phyloP scores from a whole-genome alignment of 2,329 filamentous ascomycete genomes.

The Periglandula ipomoeae region DNA sequence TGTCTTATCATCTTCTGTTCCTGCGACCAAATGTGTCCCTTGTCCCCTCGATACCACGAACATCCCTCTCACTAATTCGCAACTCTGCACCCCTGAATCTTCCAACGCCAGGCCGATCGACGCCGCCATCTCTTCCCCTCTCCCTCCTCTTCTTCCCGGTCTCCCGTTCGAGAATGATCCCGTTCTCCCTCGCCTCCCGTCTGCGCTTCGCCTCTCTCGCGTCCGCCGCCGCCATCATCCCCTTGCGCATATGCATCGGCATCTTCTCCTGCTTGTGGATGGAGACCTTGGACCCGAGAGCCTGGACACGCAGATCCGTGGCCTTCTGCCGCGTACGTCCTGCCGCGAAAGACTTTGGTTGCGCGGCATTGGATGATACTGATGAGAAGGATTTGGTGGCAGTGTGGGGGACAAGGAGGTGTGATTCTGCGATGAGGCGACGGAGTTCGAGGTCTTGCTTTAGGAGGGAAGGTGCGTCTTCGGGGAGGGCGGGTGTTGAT shows the following conservation, averaged over 20 bases:
- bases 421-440: conserved; percentile 81
- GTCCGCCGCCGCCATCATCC: conserved; percentile 62
- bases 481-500: conserved; percentile 29
- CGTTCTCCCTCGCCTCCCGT: conserved; percentile 78
- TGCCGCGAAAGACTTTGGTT: conserved; percentile 34
- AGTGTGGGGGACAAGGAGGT: conserved; percentile 56
- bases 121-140: conserved; percentile 44
- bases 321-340: conserved; percentile 74
- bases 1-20: conserved; percentile 18
- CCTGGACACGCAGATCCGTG: conserved; percentile 72
- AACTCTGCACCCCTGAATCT: conserved; percentile 72
- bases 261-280: conserved; percentile 74
- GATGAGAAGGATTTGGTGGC: conserved; percentile 36
- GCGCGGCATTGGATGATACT: conserved; percentile 26
- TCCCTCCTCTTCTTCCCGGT: conserved; percentile 30
- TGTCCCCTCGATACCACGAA: conserved; percentile 57
- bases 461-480: conserved; percentile 60
- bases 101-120: conserved; percentile 73
- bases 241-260: conserved; percentile 79
- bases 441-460: conserved; percentile 91
- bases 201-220: conserved; percentile 62
- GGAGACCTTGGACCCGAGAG: conserved; percentile 68
- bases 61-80: conserved; percentile 68
- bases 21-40: conserved; percentile 32
- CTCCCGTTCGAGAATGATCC: conserved; percentile 69